Conservation (phyloP, 148 eudicot species). For the Fagopyrum homotropicum region DNA sequence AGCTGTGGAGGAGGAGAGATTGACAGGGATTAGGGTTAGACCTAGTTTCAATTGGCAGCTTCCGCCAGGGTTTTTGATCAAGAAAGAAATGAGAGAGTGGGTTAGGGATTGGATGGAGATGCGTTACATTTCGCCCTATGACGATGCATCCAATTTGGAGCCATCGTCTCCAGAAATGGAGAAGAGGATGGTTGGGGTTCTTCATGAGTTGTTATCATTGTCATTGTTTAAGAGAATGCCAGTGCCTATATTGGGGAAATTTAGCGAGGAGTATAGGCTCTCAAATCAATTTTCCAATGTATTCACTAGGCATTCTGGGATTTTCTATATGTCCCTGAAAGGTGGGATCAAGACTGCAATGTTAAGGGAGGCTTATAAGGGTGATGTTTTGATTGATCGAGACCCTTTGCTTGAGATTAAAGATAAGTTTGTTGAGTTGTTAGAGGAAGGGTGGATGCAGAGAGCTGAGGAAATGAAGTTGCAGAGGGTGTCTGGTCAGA, state of each 20-base stretch:
- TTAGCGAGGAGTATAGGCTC: slow-evolving; percentile 67
- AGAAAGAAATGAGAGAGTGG: slow-evolving; percentile 95
- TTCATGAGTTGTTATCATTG: slow-evolving; percentile 75
- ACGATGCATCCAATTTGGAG: slow-evolving; percentile 49
- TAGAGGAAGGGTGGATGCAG: slow-evolving; percentile 63
- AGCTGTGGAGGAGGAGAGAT: slow-evolving; percentile 57
- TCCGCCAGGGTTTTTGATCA: slow-evolving; percentile 61
- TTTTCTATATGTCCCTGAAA: slow-evolving; percentile 77
- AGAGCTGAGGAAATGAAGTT: slow-evolving; percentile 42
- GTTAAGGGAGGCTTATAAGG: slow-evolving; percentile 82
- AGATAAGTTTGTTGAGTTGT: slow-evolving; percentile 66
- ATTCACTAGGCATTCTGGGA: slow-evolving; percentile 85
- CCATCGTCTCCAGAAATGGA: slow-evolving; percentile 71
- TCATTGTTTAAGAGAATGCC: slow-evolving; percentile 70
- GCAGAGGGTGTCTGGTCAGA: slow-evolving; percentile 33
- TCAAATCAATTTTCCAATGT: slow-evolving; percentile 73
- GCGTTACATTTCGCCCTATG: slow-evolving; percentile 80
- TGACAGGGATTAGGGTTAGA: slow-evolving; percentile 61
- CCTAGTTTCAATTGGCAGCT: slow-evolving; percentile 63
- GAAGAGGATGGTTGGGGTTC: slow-evolving; percentile 81
- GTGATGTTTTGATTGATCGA: slow-evolving; percentile 56
- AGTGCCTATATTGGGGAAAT: slow-evolving; percentile 69
- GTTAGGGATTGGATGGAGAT: slow-evolving; percentile 89
- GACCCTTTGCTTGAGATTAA: slow-evolving; percentile 69
- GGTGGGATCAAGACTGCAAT: slow-evolving; percentile 87